A percentile compares a stretch with the other conserved stretches of the same genome.
phyloP scores from a whole-genome alignment of 148 eudicot species.

The Heliamphora exappendiculata region DNA sequence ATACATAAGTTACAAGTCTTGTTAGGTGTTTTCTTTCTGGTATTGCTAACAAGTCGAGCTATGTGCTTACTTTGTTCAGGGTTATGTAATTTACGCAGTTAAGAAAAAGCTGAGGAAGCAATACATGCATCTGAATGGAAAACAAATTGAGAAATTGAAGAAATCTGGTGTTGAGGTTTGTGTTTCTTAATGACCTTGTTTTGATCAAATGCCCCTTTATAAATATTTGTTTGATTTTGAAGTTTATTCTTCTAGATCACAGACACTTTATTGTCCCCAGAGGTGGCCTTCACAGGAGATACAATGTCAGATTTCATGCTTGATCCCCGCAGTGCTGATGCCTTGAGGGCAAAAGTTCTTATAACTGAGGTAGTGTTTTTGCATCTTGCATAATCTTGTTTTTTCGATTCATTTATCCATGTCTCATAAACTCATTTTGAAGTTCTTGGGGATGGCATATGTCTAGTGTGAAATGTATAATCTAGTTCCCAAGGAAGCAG shows the following conservation, averaged over 20 bases:
- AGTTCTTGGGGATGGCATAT: neutral
- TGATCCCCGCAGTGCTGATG: slow-evolving; percentile 90
- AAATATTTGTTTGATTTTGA: slow-evolving; percentile 16
- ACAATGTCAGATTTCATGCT: slow-evolving; percentile 79
- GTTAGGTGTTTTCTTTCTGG: neutral
- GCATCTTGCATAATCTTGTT: neutral
- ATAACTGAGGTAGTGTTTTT: slow-evolving; percentile 65
- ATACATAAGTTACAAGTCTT: neutral
- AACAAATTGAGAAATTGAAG: slow-evolving; percentile 86
- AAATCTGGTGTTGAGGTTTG: slow-evolving; percentile 83
- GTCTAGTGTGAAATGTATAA: neutral
- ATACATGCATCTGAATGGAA: slow-evolving; percentile 76
- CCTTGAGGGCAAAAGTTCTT: slow-evolving; percentile 81
- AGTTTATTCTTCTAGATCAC: slow-evolving; percentile 50
- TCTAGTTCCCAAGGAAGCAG: neutral
- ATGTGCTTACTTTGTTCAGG: slow-evolving; percentile 38
- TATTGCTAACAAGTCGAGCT: slow-evolving; percentile 4
- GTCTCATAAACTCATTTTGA: neutral
- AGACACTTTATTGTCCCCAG: slow-evolving; percentile 79
- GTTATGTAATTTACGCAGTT: slow-evolving; percentile 79
- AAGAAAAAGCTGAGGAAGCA: slow-evolving; percentile 87
- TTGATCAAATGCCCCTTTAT: neutral
- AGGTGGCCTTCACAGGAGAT: slow-evolving; percentile 95
- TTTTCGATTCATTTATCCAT: neutral
- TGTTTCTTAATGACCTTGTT: slow-evolving; percentile 1